Evolutionary conservation across 2,329 filamentous ascomycete genomes (phyloP), one percentile per base, ranked within the genome.

Genomic region (Botrytis fabae): DNA sequence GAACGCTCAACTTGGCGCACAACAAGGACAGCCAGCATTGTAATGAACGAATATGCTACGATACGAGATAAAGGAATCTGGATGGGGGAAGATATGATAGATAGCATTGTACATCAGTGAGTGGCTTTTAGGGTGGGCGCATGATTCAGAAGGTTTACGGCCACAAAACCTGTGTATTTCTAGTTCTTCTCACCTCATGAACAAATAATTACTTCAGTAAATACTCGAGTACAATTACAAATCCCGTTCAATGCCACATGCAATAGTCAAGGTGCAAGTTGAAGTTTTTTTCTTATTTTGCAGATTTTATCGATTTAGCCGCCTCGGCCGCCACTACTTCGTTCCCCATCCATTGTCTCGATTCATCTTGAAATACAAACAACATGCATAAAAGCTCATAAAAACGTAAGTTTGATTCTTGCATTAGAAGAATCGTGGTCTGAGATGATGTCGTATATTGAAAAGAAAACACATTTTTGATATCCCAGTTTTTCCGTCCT

Each of bases 171-270:
- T 77, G 44, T 78, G 79, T 80, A 80, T 79, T 80, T 78, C 71
- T 80, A 80, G 75, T 70, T 75, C 77, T 78, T 69, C 79, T 79
- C 79, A 79, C 74, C 79, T 79, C 77, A 76, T 63, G 74, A 76
- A 72, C 61, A 77, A 72, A 69, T 48, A 69, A 69, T 69, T 54
- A 51, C 62, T 64, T 42, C 62, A 32, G 8, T 22, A 66, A 54
- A 66, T 71, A 57, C 35, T 51, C 69, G 25, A 70, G 57, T 46
- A 70, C 35, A 60, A 61, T n/a, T 61, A 70, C 54, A 61, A 57
- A 69, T 25, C 28, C 38, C 59, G 12, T 60, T 59, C 63, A 44
- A 68, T 51, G 38, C 38, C 46, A n/a, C 57, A 71, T 64, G 38
- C 69, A 69, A 42, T 32, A 42, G 1, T 32, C n/a, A 69, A 28